phyloP scores from a whole-genome alignment of 805 yeast species.

The Yarrowia sp. region DNA sequence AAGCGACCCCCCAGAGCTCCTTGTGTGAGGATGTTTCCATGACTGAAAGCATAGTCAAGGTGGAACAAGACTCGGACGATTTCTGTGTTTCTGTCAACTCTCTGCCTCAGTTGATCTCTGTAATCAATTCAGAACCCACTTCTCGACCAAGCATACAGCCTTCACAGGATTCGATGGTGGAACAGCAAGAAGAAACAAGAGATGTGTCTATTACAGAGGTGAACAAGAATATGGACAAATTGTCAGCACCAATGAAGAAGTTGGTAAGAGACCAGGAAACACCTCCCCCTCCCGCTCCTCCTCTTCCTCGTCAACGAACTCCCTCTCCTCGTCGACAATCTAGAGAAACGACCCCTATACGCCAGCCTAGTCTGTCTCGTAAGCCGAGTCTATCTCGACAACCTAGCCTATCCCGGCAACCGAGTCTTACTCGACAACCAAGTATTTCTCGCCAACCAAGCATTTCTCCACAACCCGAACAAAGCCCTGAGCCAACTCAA shows the following conservation, averaged over 20 bases:
- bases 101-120: background rate
- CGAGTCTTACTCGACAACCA: no score
- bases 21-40: background rate
- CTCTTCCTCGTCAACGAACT: background rate
- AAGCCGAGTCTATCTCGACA: background rate
- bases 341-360: background rate
- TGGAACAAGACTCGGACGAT: background rate
- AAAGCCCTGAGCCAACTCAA: background rate
- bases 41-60: background rate
- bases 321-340: background rate
- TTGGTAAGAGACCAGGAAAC: background rate
- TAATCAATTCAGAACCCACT: background rate
- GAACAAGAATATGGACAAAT: background rate
- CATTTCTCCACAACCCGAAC: background rate
- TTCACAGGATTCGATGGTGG: background rate
- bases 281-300: background rate
- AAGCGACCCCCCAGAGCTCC: background rate
- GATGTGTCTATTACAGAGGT: background rate
- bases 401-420: background rate
- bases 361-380: background rate
- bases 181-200: background rate
- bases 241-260: background rate
- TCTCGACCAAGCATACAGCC: background rate
- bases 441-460: background rate
- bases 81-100: constrained; percentile 6